A percentile compares a stretch with the other conserved stretches of the same genome.
Conservation (phyloP, 1,284 basidiomycete genomes). For the Apiotrichum montevideense region DNA sequence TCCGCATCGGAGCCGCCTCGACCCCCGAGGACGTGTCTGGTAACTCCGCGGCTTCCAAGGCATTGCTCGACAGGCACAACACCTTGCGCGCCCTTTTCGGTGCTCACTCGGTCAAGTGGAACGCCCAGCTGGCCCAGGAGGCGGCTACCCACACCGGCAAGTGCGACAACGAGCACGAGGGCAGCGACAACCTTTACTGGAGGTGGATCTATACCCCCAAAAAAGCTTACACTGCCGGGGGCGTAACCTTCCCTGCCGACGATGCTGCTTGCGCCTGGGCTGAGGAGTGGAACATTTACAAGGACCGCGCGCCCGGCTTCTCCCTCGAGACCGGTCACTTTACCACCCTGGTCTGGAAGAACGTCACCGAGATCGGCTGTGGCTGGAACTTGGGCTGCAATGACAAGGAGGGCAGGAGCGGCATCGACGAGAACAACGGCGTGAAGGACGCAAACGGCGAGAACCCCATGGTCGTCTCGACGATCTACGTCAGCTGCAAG, state of each 20-base stretch:
- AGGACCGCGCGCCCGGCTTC: constrained; percentile 25
- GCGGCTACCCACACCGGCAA: neutral
- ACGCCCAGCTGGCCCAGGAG: neutral
- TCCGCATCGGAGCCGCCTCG: neutral
- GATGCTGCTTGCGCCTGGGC: constrained; percentile 4
- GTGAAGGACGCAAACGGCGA: too few species aligned
- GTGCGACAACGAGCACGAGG: constrained; percentile 2
- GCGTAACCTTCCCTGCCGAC: neutral
- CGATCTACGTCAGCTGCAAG: neutral
- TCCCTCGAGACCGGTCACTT: constrained; percentile 22
- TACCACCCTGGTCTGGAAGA: constrained; percentile 43
- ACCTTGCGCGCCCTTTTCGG: constrained; percentile 7
- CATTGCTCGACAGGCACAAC: constrained; percentile 10
- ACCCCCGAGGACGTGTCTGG: neutral
- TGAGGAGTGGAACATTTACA: constrained; percentile 5
- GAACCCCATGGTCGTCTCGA: neutral
- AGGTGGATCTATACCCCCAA: neutral
- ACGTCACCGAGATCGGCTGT: constrained; percentile 36
- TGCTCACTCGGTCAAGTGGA: constrained; percentile 2
- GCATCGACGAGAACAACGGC: too few species aligned
- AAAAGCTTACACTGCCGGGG: too few species aligned
- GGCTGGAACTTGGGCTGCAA: constrained; percentile 12
- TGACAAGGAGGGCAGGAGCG: too few species aligned
- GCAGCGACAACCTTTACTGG: constrained; percentile 6
- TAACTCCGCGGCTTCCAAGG: constrained; percentile 3